A percentile compares a stretch with the other conserved stretches of the same genome.
phyloP scores from a whole-genome alignment of 306 rosid genomes.

The Rosa rugosa region DNA sequence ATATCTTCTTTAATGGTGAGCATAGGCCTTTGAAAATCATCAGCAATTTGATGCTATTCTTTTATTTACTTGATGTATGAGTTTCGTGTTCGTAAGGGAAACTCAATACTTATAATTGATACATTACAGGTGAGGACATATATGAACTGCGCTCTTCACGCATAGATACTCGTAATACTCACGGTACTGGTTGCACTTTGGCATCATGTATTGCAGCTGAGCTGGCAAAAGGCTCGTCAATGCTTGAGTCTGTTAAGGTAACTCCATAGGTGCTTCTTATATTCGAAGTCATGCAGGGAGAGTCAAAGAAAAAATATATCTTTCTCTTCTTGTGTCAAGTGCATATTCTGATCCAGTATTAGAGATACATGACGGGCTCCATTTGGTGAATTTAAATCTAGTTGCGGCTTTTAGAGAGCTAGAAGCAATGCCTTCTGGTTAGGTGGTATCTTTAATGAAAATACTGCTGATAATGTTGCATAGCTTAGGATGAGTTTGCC shows the following conservation, averaged over 20 bases:
- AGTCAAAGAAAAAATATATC: not conserved
- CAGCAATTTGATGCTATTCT: not conserved
- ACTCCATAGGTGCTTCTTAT: slow-evolving; percentile 4
- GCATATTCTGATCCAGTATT: not conserved
- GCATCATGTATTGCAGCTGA: slow-evolving; percentile 98
- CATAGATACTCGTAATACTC: slow-evolving; percentile 71
- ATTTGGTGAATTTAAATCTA: not conserved
- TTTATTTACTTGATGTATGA: slow-evolving; percentile 2
- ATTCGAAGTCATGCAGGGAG: not conserved
- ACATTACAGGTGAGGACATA: slow-evolving; percentile 62
- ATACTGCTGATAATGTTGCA: not conserved
- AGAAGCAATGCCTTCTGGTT: slow-evolving; percentile 10
- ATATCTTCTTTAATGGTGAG: slow-evolving; percentile 83
- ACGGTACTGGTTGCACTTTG: slow-evolving; percentile 94
- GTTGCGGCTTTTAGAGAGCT: not conserved
- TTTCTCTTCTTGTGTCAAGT: not conserved
- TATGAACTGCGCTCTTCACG: slow-evolving; percentile 63
- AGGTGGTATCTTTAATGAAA: slow-evolving; percentile 2
- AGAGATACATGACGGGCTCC: not conserved
- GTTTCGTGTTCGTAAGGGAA: slow-evolving; percentile 17
- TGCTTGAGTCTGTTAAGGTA: slow-evolving; percentile 80
- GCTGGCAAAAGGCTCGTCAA: slow-evolving; percentile 82
- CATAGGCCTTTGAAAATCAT: slow-evolving; percentile 19
- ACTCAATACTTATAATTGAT: slow-evolving; percentile 30
- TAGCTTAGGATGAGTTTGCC: not conserved